phyloP scores from a whole-genome alignment of 1,139 yeast species.

The Saccharomyces hybrid region DNA sequence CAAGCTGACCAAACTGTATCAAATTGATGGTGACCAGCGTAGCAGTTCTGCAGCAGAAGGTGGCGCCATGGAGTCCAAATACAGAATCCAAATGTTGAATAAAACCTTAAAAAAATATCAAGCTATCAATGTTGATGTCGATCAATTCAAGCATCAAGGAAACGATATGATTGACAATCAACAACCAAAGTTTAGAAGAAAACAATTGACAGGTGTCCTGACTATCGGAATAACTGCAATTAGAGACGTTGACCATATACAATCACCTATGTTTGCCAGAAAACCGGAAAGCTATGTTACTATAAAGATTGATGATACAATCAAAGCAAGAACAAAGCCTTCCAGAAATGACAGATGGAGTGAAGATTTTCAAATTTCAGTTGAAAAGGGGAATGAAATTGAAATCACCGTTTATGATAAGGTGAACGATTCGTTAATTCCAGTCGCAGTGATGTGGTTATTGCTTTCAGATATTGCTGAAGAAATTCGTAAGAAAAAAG shows the following conservation, averaged over 20 bases:
- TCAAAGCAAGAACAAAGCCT: slow-evolving; percentile 65
- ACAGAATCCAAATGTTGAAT: slow-evolving; percentile 74
- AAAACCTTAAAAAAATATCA: slow-evolving; percentile 82
- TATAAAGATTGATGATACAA: slow-evolving; percentile 80
- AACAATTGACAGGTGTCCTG: slow-evolving; percentile 75
- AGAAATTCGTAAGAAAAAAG: slow-evolving; percentile 85
- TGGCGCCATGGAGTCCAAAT: slow-evolving; percentile 76
- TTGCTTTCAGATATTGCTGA: slow-evolving; percentile 85
- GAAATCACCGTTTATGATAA: slow-evolving; percentile 84
- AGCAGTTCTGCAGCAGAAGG: slow-evolving; percentile 85
- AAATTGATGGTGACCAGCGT: slow-evolving; percentile 83
- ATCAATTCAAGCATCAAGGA: slow-evolving; percentile 41
- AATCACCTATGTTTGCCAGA: slow-evolving; percentile 68
- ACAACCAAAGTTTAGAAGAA: slow-evolving; percentile 62
- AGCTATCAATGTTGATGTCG: slow-evolving; percentile 64
- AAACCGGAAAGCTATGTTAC: slow-evolving; percentile 74
- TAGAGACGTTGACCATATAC: slow-evolving; percentile 87
- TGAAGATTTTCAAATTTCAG: slow-evolving; percentile 72
- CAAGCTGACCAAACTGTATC: slow-evolving; percentile 76
- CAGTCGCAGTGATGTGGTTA: slow-evolving; percentile 93
- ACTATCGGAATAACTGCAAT: slow-evolving; percentile 65
- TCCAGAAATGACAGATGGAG: slow-evolving; percentile 77
- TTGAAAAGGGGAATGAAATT: slow-evolving; percentile 86
- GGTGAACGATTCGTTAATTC: slow-evolving; percentile 55
- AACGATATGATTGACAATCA: slow-evolving; percentile 52